Evolutionary conservation across 2,329 filamentous ascomycete genomes (phyloP).

Genomic region (Ascochyta pisi): DNA sequence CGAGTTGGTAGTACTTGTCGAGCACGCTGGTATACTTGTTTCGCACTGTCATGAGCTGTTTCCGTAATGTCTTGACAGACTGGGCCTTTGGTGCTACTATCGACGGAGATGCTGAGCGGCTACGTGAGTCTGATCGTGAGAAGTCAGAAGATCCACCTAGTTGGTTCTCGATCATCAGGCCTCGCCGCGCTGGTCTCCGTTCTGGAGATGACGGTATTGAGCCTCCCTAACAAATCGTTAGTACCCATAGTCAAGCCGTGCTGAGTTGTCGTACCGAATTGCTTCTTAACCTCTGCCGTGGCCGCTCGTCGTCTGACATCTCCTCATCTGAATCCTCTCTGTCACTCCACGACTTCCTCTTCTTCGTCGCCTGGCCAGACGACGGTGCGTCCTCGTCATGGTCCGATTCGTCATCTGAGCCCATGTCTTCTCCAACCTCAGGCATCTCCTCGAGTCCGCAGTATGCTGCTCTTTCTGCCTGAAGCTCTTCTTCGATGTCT

Average conservation of each 20-base stretch:
- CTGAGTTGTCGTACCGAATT: constrained; percentile 72
- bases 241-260: not conserved
- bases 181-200: constrained; percentile 66
- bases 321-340: constrained; percentile 67
- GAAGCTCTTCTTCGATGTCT: constrained; percentile 85
- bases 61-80: constrained; percentile 75
- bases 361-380: constrained; percentile 48
- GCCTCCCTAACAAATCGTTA: constrained; percentile 48
- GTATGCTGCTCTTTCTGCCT: constrained; percentile 79
- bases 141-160: constrained; percentile 49
- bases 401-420: constrained; percentile 63
- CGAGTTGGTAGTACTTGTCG: constrained; percentile 82
- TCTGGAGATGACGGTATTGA: constrained; percentile 73
- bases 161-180: constrained; percentile 53
- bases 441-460: constrained; percentile 89
- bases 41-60: constrained; percentile 75
- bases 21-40: constrained; percentile 78
- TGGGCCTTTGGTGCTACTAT: constrained; percentile 60
- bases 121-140: constrained; percentile 50
- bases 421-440: constrained; percentile 77
- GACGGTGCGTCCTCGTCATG: constrained; percentile 39
- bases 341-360: constrained; percentile 55
- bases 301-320: constrained; percentile 76
- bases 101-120: constrained; percentile 44
- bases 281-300: constrained; percentile 80